Evolutionary conservation across 495 filamentous ascomycete species (phyloP).

Genomic region (Rhypophila decipiens): DNA sequence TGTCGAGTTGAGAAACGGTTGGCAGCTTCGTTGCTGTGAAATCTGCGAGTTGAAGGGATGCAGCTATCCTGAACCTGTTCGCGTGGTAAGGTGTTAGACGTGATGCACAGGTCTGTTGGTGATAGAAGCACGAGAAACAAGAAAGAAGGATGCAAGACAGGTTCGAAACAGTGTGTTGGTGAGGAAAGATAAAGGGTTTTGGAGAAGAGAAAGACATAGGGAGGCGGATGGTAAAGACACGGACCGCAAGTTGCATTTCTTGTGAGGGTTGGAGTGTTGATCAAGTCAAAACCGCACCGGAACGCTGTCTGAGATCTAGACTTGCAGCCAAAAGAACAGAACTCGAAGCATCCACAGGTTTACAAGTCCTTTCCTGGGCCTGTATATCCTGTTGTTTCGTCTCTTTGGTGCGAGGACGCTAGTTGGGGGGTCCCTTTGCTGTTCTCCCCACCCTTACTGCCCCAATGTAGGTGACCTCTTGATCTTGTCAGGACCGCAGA

Average conservation of each 20-base stretch:
- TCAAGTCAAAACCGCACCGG: conserved; percentile 12
- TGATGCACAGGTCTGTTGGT: conserved; percentile 28
- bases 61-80: conserved; percentile 48
- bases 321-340: no score
- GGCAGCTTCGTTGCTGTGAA: conserved; percentile 15
- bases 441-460: no score
- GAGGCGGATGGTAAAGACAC: conserved; percentile 15
- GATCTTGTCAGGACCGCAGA: conserved; percentile 10
- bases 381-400: no score
- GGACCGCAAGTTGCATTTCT: conserved; percentile 26
- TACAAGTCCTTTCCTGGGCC: no score
- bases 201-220: conserved; percentile 7
- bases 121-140: conserved; percentile 13
- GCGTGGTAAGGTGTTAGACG: conserved; percentile 31
- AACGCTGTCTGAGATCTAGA: conserved; percentile 24
- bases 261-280: conserved; percentile 17
- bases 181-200: conserved; percentile 2
- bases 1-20: no score
- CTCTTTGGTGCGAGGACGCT: no score
- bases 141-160: conserved; percentile 19
- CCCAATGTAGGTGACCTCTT: conserved; percentile 9
- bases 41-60: conserved; percentile 34
- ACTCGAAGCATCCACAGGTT: no score
- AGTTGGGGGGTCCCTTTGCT: no score
- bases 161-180: conserved; percentile 20